A percentile compares a stretch with the other conserved stretches of the same genome.
Evolutionary conservation across 345 rosid species (phyloP).

Genomic region (Rhodomyrtus tomentosa): DNA sequence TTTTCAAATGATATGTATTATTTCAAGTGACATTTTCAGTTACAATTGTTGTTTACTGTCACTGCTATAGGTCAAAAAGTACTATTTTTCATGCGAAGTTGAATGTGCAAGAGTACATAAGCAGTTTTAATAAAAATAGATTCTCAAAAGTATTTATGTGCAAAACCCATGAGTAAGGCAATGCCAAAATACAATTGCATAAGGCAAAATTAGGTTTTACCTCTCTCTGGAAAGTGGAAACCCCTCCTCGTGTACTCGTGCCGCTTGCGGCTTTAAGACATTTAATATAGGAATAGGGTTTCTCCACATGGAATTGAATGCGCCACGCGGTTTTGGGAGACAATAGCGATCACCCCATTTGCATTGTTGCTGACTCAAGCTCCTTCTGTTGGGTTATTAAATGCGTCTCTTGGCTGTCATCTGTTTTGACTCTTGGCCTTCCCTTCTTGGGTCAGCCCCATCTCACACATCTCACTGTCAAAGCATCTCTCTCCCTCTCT

Average conservation of each 20-base stretch:
- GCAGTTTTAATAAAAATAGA: background rate
- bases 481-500: background rate
- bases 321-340: background rate
- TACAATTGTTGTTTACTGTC: background rate
- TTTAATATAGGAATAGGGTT: background rate
- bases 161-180: background rate
- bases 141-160: too few species aligned
- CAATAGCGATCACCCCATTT: background rate
- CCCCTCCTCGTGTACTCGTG: background rate
- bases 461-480: background rate
- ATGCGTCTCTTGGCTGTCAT: background rate
- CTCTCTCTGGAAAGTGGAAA: background rate
- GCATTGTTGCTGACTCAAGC: background rate
- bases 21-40: background rate
- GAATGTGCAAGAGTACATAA: background rate
- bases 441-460: background rate
- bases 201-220: background rate
- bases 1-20: background rate
- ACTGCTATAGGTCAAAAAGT: background rate
- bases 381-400: background rate
- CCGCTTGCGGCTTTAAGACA: background rate
- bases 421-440: background rate
- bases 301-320: background rate
- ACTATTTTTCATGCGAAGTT: background rate
- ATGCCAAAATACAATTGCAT: background rate